Percentiles rank a stretch among this genome's conserved stretches.
phyloP scores from a whole-genome alignment of 1,139 yeast species.

The Yamadazyma aaseri region DNA sequence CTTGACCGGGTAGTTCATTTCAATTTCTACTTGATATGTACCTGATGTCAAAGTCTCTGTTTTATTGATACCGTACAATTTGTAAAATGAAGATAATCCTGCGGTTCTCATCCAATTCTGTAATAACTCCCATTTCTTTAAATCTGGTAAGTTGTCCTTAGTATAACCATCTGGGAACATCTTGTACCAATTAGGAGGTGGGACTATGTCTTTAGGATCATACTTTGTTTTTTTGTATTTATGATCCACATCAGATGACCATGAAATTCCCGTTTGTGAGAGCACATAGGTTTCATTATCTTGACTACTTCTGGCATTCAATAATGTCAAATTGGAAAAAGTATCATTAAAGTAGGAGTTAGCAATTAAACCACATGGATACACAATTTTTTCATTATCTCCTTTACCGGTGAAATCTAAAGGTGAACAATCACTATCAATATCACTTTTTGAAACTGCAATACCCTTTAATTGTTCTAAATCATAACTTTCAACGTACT shows the following conservation, averaged over 20 bases:
- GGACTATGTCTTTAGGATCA: conserved; percentile 69
- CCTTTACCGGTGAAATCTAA: conserved; percentile 39
- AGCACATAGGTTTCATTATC: conserved; percentile 53
- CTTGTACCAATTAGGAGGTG: conserved; percentile 94
- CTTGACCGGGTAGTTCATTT: conserved; percentile 66
- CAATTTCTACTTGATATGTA: conserved; percentile 57
- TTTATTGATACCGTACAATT: conserved; percentile 59
- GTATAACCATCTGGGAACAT: conserved; percentile 88
- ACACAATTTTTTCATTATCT: conserved; percentile 41
- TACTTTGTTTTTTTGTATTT: conserved; percentile 81
- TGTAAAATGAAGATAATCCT: conserved; percentile 68
- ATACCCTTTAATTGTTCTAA: conserved; percentile 61
- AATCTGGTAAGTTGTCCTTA: conserved; percentile 77
- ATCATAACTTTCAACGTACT: conserved; percentile 71
- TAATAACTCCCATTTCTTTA: conserved; percentile 34
- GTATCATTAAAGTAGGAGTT: conserved; percentile 92
- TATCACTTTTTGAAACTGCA: conserved; percentile 47
- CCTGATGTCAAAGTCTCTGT: conserved; percentile 53
- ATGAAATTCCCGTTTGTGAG: conserved; percentile 75
- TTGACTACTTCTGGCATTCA: conserved; percentile 41
- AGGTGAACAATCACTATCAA: conserved; percentile 60
- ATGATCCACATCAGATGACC: conserved; percentile 72
- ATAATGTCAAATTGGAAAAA: conserved; percentile 47
- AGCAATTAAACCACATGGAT: conserved; percentile 96
- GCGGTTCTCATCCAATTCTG: conserved; percentile 90